Evolutionary conservation across 2,329 filamentous ascomycete genomes (phyloP).

Genomic region (Cladosporium sp.): DNA sequence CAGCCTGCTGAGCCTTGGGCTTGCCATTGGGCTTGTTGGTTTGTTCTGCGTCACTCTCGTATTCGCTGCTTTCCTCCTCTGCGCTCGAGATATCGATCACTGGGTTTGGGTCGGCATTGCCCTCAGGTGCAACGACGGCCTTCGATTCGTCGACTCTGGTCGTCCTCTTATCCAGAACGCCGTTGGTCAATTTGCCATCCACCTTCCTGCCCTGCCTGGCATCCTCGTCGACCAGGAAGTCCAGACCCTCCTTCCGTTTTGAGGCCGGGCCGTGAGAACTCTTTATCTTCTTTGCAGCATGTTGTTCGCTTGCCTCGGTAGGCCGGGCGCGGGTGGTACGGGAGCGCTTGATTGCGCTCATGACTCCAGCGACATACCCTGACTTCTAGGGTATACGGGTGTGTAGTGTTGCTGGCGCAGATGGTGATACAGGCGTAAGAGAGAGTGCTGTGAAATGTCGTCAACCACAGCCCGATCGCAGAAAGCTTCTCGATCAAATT

Average conservation of each 20-base stretch:
- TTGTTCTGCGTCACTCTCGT: conserved; percentile 28
- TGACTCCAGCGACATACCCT: conserved; percentile 33
- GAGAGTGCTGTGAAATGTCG: conserved; percentile 21
- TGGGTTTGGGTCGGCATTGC: conserved; percentile 45
- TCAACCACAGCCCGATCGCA: conserved; percentile 21
- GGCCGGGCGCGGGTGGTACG: conserved; percentile 33
- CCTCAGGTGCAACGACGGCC: conserved; percentile 52
- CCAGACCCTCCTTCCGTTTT: conserved; percentile 31
- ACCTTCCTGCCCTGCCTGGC: conserved; percentile 41
- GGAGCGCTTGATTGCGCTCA: conserved; percentile 41
- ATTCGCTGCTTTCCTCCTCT: conserved; percentile 40
- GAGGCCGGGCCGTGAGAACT: conserved; percentile 36
- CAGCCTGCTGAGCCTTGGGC: conserved; percentile 33
- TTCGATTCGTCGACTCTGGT: conserved; percentile 60
- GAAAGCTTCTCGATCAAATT: conserved; percentile 22
- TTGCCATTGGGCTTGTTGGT: conserved; percentile 24
- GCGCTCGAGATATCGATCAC: conserved; percentile 53
- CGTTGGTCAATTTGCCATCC: conserved; percentile 54
- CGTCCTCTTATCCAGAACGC: conserved; percentile 53
- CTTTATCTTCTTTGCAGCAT: conserved; percentile 36
- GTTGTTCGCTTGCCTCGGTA: conserved; percentile 28
- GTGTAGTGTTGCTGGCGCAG: conserved; percentile 15
- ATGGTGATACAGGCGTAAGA: conserved; percentile 9
- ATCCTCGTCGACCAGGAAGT: conserved; percentile 40
- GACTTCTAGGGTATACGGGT: conserved; percentile 11